Base-by-base conservation (phyloP, 1,139 yeast genomes). In the Taiozyma onychis region DNA sequence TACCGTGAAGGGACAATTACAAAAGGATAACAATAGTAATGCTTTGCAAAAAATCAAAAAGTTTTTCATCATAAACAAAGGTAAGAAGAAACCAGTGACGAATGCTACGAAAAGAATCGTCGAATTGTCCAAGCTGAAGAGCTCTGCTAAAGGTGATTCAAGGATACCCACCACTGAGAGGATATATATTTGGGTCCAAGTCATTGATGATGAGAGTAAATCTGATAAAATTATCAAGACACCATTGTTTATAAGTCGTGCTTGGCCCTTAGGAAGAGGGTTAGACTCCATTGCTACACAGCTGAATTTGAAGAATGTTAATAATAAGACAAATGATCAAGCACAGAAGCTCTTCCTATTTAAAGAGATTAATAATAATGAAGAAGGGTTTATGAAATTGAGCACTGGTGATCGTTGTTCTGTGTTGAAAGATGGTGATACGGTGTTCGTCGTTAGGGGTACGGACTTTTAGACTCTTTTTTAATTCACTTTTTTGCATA, bases 241-340 rank as follows among this genome's bases (percentile, higher is more conserved):
- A 26, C 76, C 83, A 0, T 62, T 85, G 16, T 86, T 65, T 60
- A 75, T 85, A 16, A 79, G 80, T 39, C 77, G 78, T 56, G 71
- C 75, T 34, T 85, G 93, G 88, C 84, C 88, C 0, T 75, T 88
- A 8, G 98, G 98, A 0, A 74, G 88, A 55, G 84, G 85, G 3
- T 67, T 89, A 45, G 98, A 91, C 64, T 75, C 77, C 41, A 75
- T 86, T 13, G 81, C 91, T 5, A 77, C 74, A 34, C 64, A 69
- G 37, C 66, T 85, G 51, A 74, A 72, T 47, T 75, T 87, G 22
- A 71, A 72, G 43, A 87, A 87, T 65, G 64, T 69, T 47, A 85
- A 85, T 61, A 83, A 82, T 60, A 65, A 68, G 49, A 75, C 78
- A 2, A 72, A 67, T 28, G 76, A 76, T 30, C 57, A 51, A 13